Evolutionary conservation across 1,284 basidiomycete genomes (phyloP).

Genomic region (Trametes polyzona): DNA sequence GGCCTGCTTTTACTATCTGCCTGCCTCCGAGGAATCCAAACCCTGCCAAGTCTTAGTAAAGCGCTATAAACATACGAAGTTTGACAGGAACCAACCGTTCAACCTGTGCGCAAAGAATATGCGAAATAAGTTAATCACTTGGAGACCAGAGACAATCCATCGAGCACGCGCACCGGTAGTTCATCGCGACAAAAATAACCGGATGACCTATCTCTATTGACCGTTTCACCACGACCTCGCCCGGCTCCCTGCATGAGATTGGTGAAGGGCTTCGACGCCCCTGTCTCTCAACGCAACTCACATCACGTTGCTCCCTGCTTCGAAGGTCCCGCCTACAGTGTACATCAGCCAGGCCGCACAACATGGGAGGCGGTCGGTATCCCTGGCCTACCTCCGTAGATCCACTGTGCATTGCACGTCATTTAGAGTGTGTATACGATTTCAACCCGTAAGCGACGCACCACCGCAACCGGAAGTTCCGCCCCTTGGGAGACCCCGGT

Average conservation of each 20-base stretch:
- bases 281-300: slow-evolving; percentile 4
- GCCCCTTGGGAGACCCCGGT: slow-evolving; percentile 20
- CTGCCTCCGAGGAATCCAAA: slow-evolving; percentile 56
- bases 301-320: slow-evolving; percentile 26
- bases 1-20: slow-evolving; percentile 52
- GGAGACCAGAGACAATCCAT: background rate
- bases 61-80: slow-evolving; percentile 15
- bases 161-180: slow-evolving; percentile 32
- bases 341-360: background rate
- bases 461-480: slow-evolving; percentile 47
- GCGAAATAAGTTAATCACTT: background rate
- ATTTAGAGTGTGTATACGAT: background rate
- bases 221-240: slow-evolving; percentile 32
- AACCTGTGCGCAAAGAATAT: background rate
- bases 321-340: slow-evolving; percentile 12
- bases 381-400: slow-evolving; percentile 29
- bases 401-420: slow-evolving; percentile 27
- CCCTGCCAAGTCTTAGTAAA: too few relatives aligned
- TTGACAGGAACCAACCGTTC: background rate
- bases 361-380: background rate
- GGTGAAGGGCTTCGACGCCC: too few relatives aligned
- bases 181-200: slow-evolving; percentile 39
- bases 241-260: slow-evolving; percentile 19
- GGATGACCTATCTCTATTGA: slow-evolving; percentile 42
- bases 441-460: slow-evolving; percentile 33